phyloP scores from a whole-genome alignment of 1,139 yeast species.

The Debaryomyces subglobosus region DNA sequence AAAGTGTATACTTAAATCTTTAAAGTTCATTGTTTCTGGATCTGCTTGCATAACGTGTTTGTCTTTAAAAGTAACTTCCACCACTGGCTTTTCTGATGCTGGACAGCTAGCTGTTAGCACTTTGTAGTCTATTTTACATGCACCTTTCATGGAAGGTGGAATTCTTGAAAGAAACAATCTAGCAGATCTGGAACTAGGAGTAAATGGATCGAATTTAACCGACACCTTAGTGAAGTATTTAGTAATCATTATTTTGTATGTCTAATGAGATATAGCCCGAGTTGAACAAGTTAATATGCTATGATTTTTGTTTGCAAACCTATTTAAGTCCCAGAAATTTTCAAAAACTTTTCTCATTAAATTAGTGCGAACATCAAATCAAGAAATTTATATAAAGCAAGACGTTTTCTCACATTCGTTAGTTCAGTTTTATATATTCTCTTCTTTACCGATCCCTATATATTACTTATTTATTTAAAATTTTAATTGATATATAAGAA shows the following conservation, averaged over 20 bases:
- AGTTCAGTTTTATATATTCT: background rate
- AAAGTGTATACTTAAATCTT: slow-evolving; percentile 58
- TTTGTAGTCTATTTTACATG: slow-evolving; percentile 56
- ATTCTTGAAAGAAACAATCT: slow-evolving; percentile 78
- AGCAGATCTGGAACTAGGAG: slow-evolving; percentile 75
- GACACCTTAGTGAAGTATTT: slow-evolving; percentile 79
- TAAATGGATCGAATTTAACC: slow-evolving; percentile 79
- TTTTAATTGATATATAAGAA: background rate
- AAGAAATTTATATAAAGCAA: background rate
- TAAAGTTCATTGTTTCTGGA: slow-evolving; percentile 56
- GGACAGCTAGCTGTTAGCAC: slow-evolving; percentile 48
- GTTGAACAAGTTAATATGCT: background rate
- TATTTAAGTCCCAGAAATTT: background rate
- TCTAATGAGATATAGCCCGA: background rate
- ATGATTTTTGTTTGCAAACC: background rate
- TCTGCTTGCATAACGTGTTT: slow-evolving; percentile 71
- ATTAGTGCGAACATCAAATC: background rate
- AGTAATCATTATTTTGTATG: slow-evolving; percentile 62
- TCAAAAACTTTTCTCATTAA: slow-evolving; percentile 3
- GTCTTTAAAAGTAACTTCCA: slow-evolving; percentile 81
- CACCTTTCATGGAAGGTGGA: slow-evolving; percentile 65
- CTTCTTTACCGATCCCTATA: background rate
- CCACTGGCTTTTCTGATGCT: slow-evolving; percentile 51
- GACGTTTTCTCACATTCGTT: background rate
- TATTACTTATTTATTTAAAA: background rate